Conservation (phyloP, 2,329 filamentous ascomycete species). For the Fusarium napiforme region DNA sequence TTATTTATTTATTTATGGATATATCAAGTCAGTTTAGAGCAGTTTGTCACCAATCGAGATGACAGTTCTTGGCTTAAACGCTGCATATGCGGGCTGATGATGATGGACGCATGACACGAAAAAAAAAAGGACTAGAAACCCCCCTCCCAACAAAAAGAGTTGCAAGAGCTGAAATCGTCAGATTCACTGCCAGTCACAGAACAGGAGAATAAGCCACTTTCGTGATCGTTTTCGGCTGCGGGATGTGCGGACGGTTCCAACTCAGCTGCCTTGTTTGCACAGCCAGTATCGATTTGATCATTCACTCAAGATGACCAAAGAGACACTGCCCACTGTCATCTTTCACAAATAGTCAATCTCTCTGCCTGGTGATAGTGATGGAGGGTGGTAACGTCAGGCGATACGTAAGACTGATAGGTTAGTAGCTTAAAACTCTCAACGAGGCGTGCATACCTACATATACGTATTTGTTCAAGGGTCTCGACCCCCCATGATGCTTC, state of each 20-base stretch:
- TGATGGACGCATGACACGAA: conserved; percentile 1
- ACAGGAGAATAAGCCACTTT: not conserved
- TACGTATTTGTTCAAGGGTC: conserved; percentile 5
- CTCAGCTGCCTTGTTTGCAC: conserved; percentile 14
- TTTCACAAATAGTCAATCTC: conserved; percentile 1
- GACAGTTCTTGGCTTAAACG: conserved; percentile 4
- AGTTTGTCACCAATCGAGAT: conserved; percentile 6
- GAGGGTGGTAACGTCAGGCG: conserved; percentile 15
- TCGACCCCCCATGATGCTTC: conserved; percentile 21
- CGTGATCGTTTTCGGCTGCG: conserved; percentile 16
- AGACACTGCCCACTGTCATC: conserved; percentile 9
- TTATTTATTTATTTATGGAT: not conserved
- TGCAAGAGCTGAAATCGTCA: not conserved
- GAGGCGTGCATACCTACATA: not conserved
- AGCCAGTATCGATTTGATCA: conserved; percentile 4
- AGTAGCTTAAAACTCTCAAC: not conserved
- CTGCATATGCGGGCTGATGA: not conserved
- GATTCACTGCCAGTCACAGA: not conserved
- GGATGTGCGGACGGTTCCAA: not conserved
- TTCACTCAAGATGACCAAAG: not conserved
- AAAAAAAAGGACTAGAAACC: not conserved
- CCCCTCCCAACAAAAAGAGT: not conserved
- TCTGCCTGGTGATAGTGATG: not conserved
- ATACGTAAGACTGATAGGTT: conserved; percentile 23
- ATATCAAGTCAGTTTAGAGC: not conserved